Base-by-base conservation (phyloP, 257 asterid genomes). In the Paulownia fortunei region DNA sequence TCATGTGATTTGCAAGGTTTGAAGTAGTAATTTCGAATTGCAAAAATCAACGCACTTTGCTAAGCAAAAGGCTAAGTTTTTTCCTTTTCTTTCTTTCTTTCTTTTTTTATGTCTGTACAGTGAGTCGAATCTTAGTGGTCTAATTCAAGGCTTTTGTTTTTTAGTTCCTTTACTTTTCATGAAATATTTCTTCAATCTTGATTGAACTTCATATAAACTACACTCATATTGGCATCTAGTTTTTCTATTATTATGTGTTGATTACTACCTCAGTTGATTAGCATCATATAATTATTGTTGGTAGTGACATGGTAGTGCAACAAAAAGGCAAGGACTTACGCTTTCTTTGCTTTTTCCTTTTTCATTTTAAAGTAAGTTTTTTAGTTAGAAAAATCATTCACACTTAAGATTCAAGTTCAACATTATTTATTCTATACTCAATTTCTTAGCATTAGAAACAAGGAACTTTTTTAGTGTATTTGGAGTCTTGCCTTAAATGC, bases 401-500 rank as follows among this genome's bases (percentile, higher is more conserved):
- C 37, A 9, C 49, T 42, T 42, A 42, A 42, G 9, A 42, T 1
- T 42, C 61, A 19, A 58, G 15, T 58, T 9, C 5, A 10, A 13
- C 52, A 46, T 46, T 46, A 23, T 23, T 58, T 26, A 44, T 65
- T 65, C 47, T 26, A 9, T 19, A 23, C 3, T 23, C 32, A 64
- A 23, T 44, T 42, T 41, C 26, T 44, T 42, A 13, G n/a, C 3
- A 8, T 13, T 10, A 27, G 26, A 59, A 59, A 59, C 34, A 24
- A 24, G n/a, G 27, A 27, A 59, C 4, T 58, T 24, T 10, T 11
- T 0, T 3, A 23, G 18, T 41, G 12, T 12, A 68, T 5, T 44
- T 44, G 16, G 19, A 66, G 72, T 68, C 15, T 60, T 60, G 37
- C 67, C 67, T 39, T 65, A 21, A 54, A 18, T 44, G 64, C 63